Evolutionary conservation across 2,329 filamentous ascomycete species (phyloP).

Genomic region (Biscogniauxia marginata): DNA sequence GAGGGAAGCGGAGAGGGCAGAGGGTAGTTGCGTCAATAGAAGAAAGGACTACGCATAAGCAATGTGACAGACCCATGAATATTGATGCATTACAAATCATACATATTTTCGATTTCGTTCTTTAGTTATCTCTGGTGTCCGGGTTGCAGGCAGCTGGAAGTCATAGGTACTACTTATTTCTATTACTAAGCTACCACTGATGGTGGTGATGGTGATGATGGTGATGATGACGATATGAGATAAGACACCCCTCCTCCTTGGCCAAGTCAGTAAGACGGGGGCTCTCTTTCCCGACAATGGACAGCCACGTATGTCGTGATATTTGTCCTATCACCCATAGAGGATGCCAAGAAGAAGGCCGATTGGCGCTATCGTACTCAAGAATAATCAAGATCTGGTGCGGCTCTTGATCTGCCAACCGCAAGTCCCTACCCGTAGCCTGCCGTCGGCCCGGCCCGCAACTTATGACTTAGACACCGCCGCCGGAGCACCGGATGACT

Average conservation of each 20-base stretch:
- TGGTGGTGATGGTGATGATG: neutral
- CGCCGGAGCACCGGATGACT: constrained; percentile 35
- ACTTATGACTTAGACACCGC: constrained; percentile 27
- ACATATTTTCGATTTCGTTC: neutral
- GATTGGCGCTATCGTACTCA: neutral
- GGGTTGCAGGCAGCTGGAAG: neutral
- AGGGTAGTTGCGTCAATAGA: neutral
- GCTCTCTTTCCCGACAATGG: neutral
- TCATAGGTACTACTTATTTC: neutral
- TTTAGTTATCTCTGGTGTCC: neutral
- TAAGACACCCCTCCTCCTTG: neutral
- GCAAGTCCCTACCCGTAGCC: neutral
- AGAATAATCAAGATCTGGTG: neutral
- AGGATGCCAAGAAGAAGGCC: neutral
- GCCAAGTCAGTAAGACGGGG: neutral
- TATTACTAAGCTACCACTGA: neutral
- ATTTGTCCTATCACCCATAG: neutral
- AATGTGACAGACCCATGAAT: neutral
- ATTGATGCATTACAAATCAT: neutral
- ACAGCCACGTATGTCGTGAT: neutral
- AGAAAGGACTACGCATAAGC: neutral
- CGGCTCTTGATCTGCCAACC: neutral
- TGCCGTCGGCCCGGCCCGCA: neutral
- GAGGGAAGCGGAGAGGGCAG: neutral
- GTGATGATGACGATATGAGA: neutral